Base-by-base conservation (phyloP, 2,329 filamentous ascomycete genomes). In the Volutella citrinella region DNA sequence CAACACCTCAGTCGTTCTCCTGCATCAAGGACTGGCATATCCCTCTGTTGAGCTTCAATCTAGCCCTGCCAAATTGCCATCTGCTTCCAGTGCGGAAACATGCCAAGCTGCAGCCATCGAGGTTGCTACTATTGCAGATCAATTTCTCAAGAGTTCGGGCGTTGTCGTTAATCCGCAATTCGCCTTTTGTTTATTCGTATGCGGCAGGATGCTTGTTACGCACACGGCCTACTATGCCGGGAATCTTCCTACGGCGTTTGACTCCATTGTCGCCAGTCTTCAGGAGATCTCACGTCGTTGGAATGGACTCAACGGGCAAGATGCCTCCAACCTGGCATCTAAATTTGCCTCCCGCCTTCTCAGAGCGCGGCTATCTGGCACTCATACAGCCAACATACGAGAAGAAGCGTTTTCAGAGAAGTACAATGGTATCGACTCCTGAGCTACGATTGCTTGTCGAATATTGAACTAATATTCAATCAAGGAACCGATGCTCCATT, bases 11-110 rank as follows among this genome's bases (percentile, higher is more conserved):
- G 46, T 51, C 11, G 42, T 54, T n/a, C 35, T 54, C 10, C 28
- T 54, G 4, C 48, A 49, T 5, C 51, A 52, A 15, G 38, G 39
- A 6, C 30, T 52, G 5, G 50, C 48, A 3, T 53, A 52, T 23
- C 48, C 42, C 1, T 33, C 22, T 45, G 21, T 41, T 21, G 45
- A 48, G 14, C 45, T 41, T 40, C 27, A 46, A 10, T 38, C 34
- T 7, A 25, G 42, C 6, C 43, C 40, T 2, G 38, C 35, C 5
- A 37, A 27, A 17, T 30, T 48, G 2, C 43, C 45, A 8, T 46
- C 43, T 8, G 19, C 37, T 2, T 42, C 43, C 1, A 46, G 43
- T 6, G 43, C 45, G 9, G 43, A 48, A 5, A 45, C 45, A 3
- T 48, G 45, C 12, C 38, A 40, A 10, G 41, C 42, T 3, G 45